A percentile compares a stretch with the other conserved stretches of the same genome.
Conservation (phyloP, 805 yeast species). For the Lachancea meyersii region DNA sequence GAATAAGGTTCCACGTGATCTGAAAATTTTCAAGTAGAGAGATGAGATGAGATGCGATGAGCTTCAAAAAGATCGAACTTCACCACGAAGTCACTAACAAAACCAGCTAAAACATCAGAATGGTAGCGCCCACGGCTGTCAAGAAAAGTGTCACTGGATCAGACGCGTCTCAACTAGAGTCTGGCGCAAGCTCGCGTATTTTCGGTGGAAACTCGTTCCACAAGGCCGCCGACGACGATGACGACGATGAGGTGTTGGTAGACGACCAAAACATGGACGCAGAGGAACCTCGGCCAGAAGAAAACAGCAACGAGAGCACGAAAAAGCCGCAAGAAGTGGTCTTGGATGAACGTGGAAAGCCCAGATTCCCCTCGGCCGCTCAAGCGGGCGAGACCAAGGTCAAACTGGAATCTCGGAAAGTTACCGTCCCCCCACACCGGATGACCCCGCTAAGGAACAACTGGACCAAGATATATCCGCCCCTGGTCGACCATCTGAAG, state of each 20-base stretch:
- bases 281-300: not conserved
- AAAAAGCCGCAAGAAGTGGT: slow-evolving; percentile 29
- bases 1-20: not conserved
- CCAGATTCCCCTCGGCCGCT: slow-evolving; percentile 71
- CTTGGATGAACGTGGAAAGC: slow-evolving; percentile 78
- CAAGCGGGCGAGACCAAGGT: slow-evolving; percentile 53
- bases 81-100: not conserved
- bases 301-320: slow-evolving; percentile 16
- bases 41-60: slow-evolving; percentile 6
- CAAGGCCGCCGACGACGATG: slow-evolving; percentile 28
- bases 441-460: slow-evolving; percentile 85
- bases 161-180: not conserved
- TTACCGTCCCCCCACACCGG: slow-evolving; percentile 95
- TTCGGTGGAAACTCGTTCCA: slow-evolving; percentile 27
- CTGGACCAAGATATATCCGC: slow-evolving; percentile 95
- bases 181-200: slow-evolving; percentile 22
- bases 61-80: not conserved
- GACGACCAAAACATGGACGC: slow-evolving; percentile 32
- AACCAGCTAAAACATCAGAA: slow-evolving; percentile 10
- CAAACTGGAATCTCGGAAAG: slow-evolving; percentile 79
- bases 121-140: slow-evolving; percentile 45
- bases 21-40: slow-evolving; percentile 1
- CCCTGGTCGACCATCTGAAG: slow-evolving; percentile 89
- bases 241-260: slow-evolving; percentile 35
- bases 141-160: slow-evolving; percentile 17